A percentile compares a stretch with the other conserved stretches of the same genome.
These are phyloP conservation scores for Sphagnum contortum DNA, from an alignment of 225 moss, liverwort and hornwort genomes.

Conservation along the genomic window DNA sequence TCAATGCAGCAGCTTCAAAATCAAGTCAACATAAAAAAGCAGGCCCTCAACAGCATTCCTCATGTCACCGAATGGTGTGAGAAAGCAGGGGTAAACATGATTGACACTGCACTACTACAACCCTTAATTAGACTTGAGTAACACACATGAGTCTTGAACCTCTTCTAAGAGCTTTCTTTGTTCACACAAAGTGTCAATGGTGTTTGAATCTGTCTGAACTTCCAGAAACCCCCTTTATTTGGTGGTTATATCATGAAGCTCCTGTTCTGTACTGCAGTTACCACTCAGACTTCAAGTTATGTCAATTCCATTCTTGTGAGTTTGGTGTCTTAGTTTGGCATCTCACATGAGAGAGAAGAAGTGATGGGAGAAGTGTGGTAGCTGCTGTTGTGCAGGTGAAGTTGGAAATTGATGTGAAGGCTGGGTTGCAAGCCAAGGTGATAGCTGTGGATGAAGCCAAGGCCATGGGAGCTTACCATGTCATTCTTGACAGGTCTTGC, in stretches of 20 bases:
- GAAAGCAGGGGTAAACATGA: slow-evolving; percentile 24
- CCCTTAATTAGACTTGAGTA: background rate
- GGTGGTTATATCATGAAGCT: background rate
- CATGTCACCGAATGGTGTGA: slow-evolving; percentile 33
- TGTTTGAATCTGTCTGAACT: background rate
- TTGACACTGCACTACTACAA: background rate
- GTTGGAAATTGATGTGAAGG: slow-evolving; percentile 40
- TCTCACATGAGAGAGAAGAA: too few species aligned
- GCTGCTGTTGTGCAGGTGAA: slow-evolving; percentile 20
- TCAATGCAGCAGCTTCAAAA: slow-evolving; percentile 15
- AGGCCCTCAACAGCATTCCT: slow-evolving; percentile 22
- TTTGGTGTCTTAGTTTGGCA: too few species aligned
- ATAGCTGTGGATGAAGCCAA: slow-evolving; percentile 39
- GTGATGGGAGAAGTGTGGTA: background rate
- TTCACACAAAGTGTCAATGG: background rate
- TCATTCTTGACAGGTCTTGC: slow-evolving; percentile 35
- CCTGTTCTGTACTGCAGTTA: background rate
- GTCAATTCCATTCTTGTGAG: too few species aligned
- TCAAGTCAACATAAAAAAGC: slow-evolving; percentile 34
- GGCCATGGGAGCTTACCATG: slow-evolving; percentile 38
- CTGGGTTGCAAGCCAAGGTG: slow-evolving; percentile 24
- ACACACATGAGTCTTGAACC: too few species aligned
- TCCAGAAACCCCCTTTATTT: background rate
- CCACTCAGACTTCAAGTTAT: background rate
- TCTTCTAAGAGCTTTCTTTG: background rate